Conservation (phyloP, 306 rosid genomes). For the Corylus americana region DNA sequence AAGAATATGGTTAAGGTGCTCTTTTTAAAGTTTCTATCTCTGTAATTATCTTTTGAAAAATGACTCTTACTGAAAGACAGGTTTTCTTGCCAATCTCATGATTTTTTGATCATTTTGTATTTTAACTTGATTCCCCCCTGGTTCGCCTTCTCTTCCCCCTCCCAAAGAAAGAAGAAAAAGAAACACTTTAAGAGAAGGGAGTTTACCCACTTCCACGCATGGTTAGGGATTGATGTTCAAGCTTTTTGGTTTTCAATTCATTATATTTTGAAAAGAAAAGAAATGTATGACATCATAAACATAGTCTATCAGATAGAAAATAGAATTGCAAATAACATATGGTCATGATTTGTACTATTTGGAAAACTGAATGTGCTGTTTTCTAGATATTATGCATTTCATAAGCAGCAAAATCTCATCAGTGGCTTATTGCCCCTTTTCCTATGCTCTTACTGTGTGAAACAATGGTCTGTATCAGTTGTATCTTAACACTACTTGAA, state of each 20-base stretch:
- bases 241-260: background rate
- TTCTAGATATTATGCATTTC: background rate
- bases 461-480: background rate
- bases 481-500: no score
- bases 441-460: background rate
- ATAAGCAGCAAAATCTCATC: background rate
- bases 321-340: background rate
- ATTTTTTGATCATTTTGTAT: background rate
- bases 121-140: background rate
- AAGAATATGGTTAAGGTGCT: constrained; percentile 40
- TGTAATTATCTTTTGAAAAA: background rate
- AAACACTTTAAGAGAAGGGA: background rate
- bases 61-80: background rate
- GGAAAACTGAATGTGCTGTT: background rate
- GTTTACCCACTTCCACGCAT: background rate
- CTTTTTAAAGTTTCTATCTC: background rate
- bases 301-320: background rate
- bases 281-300: no score
- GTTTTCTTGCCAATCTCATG: background rate
- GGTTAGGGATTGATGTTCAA: background rate
- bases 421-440: no score
- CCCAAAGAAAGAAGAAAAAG: background rate
- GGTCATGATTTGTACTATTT: background rate
- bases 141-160: background rate
- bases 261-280: no score